phyloP scores from a whole-genome alignment of 1,284 basidiomycete species.

The Moniliophthora roreri region DNA sequence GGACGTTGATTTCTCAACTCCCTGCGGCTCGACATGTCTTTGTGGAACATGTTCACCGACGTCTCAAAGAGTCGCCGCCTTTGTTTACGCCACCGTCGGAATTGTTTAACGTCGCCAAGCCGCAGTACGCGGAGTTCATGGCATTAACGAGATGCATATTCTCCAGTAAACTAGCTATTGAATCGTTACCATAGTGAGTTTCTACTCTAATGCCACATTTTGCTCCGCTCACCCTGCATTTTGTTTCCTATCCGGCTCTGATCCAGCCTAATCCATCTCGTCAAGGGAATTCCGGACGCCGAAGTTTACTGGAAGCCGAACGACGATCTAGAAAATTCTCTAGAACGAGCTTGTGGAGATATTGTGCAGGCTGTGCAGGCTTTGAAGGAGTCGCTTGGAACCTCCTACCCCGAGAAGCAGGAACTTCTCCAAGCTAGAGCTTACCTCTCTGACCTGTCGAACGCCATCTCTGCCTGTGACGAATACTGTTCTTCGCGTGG shows the following conservation, averaged over 20 bases:
- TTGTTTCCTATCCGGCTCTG: neutral
- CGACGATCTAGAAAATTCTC: conserved; percentile 5
- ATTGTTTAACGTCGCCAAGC: conserved; percentile 8
- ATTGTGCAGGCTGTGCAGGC: conserved; percentile 22
- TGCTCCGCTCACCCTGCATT: neutral
- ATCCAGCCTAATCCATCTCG: conserved; percentile 17
- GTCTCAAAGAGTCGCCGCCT: conserved; percentile 13
- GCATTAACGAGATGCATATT: conserved; percentile 17
- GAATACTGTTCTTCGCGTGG: conserved; percentile 9
- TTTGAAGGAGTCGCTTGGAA: conserved; percentile 16
- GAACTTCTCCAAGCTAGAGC: conserved; percentile 5
- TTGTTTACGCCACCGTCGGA: conserved; percentile 10
- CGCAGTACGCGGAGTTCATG: conserved; percentile 11
- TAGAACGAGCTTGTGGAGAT: conserved; percentile 17
- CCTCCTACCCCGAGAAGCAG: conserved; percentile 4
- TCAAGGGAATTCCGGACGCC: conserved; percentile 11
- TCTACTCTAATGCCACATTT: neutral
- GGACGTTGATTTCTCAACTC: conserved; percentile 15
- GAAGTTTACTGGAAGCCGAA: conserved; percentile 11
- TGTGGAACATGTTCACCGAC: conserved; percentile 17
- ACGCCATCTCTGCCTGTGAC: conserved; percentile 11
- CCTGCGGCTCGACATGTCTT: conserved; percentile 13
- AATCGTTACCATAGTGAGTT: conserved; percentile 20
- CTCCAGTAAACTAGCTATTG: conserved; percentile 17
- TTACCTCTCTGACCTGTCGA: conserved; percentile 9